phyloP scores from a whole-genome alignment of 1,284 basidiomycete species.

The Cryptococcus sp. region DNA sequence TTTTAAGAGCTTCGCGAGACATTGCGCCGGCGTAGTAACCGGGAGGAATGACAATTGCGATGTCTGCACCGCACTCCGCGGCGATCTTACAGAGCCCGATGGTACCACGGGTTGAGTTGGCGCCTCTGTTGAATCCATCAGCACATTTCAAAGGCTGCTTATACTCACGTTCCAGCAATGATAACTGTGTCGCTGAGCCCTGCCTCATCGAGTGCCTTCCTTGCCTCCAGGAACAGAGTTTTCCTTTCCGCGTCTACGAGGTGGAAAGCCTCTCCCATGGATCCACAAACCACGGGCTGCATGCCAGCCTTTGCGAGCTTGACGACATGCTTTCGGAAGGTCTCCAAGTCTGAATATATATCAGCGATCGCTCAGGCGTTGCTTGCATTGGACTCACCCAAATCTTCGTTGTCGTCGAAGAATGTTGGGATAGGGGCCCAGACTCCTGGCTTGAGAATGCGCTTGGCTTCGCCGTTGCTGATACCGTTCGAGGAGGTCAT shows the following conservation, averaged over 20 bases:
- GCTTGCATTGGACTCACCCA: constrained; percentile 63
- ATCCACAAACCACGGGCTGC: constrained; percentile 71
- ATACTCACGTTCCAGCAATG: constrained; percentile 68
- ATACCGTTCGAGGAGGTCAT: constrained; percentile 13
- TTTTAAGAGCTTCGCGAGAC: constrained; percentile 67
- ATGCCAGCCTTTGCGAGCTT: constrained; percentile 71
- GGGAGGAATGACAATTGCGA: constrained; percentile 75
- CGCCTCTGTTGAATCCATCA: constrained; percentile 55
- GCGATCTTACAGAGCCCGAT: constrained; percentile 71
- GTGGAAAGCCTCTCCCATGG: constrained; percentile 66
- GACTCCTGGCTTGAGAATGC: constrained; percentile 69
- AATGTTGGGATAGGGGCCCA: constrained; percentile 85
- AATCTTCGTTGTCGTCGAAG: constrained; percentile 75
- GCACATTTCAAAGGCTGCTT: neutral
- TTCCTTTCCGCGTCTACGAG: constrained; percentile 72
- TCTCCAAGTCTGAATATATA: constrained; percentile 63
- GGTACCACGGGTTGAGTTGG: constrained; percentile 77
- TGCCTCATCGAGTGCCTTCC: constrained; percentile 68
- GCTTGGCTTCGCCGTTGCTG: constrained; percentile 25
- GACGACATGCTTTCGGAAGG: constrained; percentile 73
- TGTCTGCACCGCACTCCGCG: constrained; percentile 78
- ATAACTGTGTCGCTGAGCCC: constrained; percentile 66
- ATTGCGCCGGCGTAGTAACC: constrained; percentile 83
- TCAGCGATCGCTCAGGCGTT: constrained; percentile 43
- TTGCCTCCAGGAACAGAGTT: constrained; percentile 67